These are phyloP conservation scores for Gyromitra esculenta DNA, from an alignment of 2,329 filamentous ascomycete species.

Conservation along the genomic window DNA sequence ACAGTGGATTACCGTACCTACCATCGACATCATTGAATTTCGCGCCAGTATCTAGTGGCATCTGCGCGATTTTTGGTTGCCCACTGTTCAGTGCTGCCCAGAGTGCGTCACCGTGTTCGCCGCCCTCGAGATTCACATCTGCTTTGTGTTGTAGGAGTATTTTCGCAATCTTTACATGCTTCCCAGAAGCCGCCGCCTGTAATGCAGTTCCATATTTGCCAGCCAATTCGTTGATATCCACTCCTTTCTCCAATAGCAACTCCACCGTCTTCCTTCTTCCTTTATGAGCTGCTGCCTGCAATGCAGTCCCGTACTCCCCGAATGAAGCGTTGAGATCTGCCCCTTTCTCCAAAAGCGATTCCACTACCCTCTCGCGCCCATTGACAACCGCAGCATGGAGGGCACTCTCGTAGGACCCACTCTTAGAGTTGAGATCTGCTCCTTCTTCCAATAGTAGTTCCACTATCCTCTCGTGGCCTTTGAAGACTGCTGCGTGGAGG, in stretches of 20 bases:
- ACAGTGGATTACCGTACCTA: constrained; percentile 2
- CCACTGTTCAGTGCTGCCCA: background rate
- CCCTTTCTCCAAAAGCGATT: constrained; percentile 29
- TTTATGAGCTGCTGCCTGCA: constrained; percentile 5
- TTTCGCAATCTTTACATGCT: constrained; percentile 26
- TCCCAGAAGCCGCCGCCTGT: constrained; percentile 43
- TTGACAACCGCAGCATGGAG: background rate
- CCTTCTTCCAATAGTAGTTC: constrained; percentile 28
- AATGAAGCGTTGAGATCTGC: constrained; percentile 19
- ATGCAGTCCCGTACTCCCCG: constrained; percentile 10
- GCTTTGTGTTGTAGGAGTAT: constrained; percentile 21
- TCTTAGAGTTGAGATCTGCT: constrained; percentile 44
- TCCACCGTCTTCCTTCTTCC: background rate
- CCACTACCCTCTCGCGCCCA: constrained; percentile 13
- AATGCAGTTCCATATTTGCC: constrained; percentile 40
- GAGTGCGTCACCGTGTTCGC: background rate
- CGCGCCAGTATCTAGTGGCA: constrained; percentile 18
- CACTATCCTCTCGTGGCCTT: constrained; percentile 2
- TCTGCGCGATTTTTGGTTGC: constrained; percentile 1
- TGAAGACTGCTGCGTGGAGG: background rate
- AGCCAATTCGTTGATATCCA: background rate
- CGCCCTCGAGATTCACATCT: constrained; percentile 15
- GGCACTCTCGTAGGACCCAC: background rate
- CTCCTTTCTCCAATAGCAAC: background rate
- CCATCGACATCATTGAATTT: constrained; percentile 20